A percentile compares a stretch with the other conserved stretches of the same genome.
These are phyloP conservation scores for Rhododendron ovatum DNA, from an alignment of 148 eudicot genomes.

Conservation along the genomic window DNA sequence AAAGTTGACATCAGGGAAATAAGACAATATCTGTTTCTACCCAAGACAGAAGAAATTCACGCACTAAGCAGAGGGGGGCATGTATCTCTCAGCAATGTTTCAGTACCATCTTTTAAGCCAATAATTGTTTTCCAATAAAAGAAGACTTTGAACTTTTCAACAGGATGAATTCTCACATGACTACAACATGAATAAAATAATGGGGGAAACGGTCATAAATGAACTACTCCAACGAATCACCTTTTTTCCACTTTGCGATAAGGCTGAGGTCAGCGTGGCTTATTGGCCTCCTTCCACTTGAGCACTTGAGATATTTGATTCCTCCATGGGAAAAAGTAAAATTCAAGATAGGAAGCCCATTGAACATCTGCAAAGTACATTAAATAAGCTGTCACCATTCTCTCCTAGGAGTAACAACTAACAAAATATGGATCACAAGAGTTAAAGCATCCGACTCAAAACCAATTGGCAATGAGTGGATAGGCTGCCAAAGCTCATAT, in stretches of 20 bases:
- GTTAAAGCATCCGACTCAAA: no score
- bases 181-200: neutral
- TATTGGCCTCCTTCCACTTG: slow-evolving; percentile 32
- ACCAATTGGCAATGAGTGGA: no score
- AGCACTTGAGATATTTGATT: slow-evolving; percentile 53
- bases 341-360: neutral
- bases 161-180: neutral
- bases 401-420: neutral
- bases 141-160: neutral
- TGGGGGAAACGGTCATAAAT: neutral
- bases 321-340: slow-evolving; percentile 23
- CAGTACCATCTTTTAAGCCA: neutral
- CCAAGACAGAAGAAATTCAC: neutral
- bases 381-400: neutral
- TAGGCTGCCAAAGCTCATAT: no score
- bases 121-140: neutral
- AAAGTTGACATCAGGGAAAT: neutral
- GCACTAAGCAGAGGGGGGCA: neutral
- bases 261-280: slow-evolving; percentile 56
- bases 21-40: neutral
- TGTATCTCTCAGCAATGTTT: neutral
- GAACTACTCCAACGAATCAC: neutral
- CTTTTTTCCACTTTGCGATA: slow-evolving; percentile 67
- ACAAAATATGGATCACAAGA: neutral
- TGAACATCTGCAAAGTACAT: neutral